Evolutionary conservation across 805 yeast species (phyloP).

Genomic region (Candida verbasci): DNA sequence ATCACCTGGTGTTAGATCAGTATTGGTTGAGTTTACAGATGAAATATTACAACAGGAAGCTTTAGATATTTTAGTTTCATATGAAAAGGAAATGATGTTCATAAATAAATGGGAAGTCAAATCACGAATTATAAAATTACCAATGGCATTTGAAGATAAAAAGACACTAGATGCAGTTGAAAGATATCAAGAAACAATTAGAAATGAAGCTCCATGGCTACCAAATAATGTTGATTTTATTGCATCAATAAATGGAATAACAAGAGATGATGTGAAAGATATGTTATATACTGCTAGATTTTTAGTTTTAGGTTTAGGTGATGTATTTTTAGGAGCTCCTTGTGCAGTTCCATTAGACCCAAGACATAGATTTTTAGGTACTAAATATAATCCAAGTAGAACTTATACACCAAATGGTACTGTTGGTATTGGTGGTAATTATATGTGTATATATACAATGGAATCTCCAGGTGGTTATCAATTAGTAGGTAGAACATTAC

Average conservation of each 20-base stretch:
- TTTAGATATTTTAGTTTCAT: constrained; percentile 60
- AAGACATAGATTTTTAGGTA: constrained; percentile 85
- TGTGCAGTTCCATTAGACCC: constrained; percentile 99
- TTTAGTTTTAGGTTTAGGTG: constrained; percentile 93
- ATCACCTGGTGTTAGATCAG: constrained; percentile 97
- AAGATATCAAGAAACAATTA: constrained; percentile 89
- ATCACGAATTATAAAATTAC: constrained; percentile 77
- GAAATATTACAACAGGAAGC: constrained; percentile 58
- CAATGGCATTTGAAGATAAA: constrained; percentile 95
- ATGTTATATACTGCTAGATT: constrained; percentile 87
- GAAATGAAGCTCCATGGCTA: constrained; percentile 93
- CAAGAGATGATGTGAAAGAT: constrained; percentile 70
- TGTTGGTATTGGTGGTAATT: constrained; percentile 98
- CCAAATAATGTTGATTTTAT: constrained; percentile 97
- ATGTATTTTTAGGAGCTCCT: constrained; percentile 96
- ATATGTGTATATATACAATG: constrained; percentile 98
- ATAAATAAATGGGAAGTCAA: constrained; percentile 81
- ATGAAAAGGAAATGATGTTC: constrained; percentile 70
- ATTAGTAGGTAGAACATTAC: constrained; percentile 92
- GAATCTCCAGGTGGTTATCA: constrained; percentile 99
- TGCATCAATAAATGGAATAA: constrained; percentile 80
- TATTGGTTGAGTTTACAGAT: constrained; percentile 80
- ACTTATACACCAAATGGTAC: constrained; percentile 95
- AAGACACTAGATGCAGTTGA: constrained; percentile 85
- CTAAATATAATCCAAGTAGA: constrained; percentile 95